Percentiles rank a stretch among this genome's conserved stretches.
Evolutionary conservation across 2,329 filamentous ascomycete species (phyloP).

Genomic region (Fusarium cicatricum): DNA sequence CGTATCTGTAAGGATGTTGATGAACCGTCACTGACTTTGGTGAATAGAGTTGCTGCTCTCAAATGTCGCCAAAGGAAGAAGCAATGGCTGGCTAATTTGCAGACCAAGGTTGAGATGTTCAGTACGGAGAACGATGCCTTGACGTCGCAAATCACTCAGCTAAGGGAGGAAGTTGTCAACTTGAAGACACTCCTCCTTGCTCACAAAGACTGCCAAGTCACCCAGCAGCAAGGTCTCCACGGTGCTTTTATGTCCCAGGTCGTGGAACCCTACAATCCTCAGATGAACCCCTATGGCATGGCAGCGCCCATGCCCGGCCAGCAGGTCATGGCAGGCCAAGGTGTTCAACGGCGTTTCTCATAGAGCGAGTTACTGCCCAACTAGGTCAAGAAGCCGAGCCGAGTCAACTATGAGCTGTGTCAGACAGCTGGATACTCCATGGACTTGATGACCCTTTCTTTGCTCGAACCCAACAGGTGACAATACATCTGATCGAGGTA

Average conservation of each 20-base stretch:
- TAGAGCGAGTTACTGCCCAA: slow-evolving; percentile 48
- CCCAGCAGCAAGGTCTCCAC: slow-evolving; percentile 78
- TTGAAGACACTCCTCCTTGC: slow-evolving; percentile 91
- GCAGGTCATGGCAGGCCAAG: slow-evolving; percentile 64
- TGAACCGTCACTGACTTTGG: slow-evolving; percentile 4
- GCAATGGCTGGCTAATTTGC: slow-evolving; percentile 95
- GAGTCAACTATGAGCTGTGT: slow-evolving; percentile 11
- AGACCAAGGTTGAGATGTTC: slow-evolving; percentile 93
- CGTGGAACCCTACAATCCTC: slow-evolving; percentile 62
- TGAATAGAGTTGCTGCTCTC: slow-evolving; percentile 83
- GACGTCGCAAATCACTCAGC: slow-evolving; percentile 80
- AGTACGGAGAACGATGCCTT: slow-evolving; percentile 91
- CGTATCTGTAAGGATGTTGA: not conserved
- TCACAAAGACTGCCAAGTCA: slow-evolving; percentile 95
- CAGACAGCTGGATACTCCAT: slow-evolving; percentile 10
- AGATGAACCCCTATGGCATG: slow-evolving; percentile 69
- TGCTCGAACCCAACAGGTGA: slow-evolving; percentile 27
- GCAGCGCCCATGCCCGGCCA: slow-evolving; percentile 60
- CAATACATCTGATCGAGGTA: slow-evolving; percentile 10
- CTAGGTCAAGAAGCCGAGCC: slow-evolving; percentile 7
- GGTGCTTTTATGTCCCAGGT: slow-evolving; percentile 64
- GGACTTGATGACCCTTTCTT: slow-evolving; percentile 36
- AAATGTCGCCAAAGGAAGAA: slow-evolving; percentile 99
- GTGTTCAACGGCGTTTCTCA: slow-evolving; percentile 64
- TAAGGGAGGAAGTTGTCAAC: slow-evolving; percentile 93